Percentiles rank a stretch among this genome's conserved stretches.
These are phyloP conservation scores for Irpex sp. DNA, from an alignment of 1,284 basidiomycete genomes.

Conservation along the genomic window DNA sequence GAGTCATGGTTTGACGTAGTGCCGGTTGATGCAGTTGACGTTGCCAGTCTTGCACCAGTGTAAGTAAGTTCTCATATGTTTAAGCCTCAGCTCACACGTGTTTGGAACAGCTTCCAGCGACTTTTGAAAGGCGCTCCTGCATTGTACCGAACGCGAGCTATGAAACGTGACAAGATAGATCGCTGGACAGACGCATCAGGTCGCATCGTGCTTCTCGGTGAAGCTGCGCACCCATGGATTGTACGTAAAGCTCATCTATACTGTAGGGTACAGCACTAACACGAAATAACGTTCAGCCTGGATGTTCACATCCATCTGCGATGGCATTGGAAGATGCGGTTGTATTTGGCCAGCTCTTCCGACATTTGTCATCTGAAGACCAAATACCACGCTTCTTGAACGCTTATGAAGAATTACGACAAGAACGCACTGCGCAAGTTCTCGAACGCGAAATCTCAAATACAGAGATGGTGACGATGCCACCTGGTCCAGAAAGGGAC, in stretches of 20 bases:
- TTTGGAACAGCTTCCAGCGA: not conserved
- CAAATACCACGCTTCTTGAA: constrained; percentile 19
- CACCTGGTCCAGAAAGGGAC: constrained; percentile 14
- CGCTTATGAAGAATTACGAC: constrained; percentile 23
- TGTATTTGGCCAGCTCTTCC: constrained; percentile 25
- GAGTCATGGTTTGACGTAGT: constrained; percentile 15
- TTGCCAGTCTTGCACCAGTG: not conserved
- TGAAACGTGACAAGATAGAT: constrained; percentile 4
- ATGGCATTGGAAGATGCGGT: constrained; percentile 27
- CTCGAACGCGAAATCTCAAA: constrained; percentile 12
- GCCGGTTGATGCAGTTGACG: not conserved
- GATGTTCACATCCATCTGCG: constrained; percentile 18
- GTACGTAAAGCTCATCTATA: not conserved
- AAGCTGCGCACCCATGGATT: constrained; percentile 10
- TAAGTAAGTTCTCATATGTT: not conserved
- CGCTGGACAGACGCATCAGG: constrained; percentile 7
- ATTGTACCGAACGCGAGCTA: not conserved
- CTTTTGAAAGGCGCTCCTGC: not conserved
- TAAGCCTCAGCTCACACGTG: not conserved
- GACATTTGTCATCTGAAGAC: constrained; percentile 14
- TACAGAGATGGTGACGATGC: constrained; percentile 8
- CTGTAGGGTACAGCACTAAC: no score
- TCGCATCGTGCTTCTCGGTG: constrained; percentile 9
- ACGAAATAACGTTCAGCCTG: constrained; percentile 13
- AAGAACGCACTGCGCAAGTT: constrained; percentile 14